Evolutionary conservation across 805 yeast genomes (phyloP), one percentile per base, ranked within the genome.

Genomic region (Nakazawaea ambrosiae): DNA sequence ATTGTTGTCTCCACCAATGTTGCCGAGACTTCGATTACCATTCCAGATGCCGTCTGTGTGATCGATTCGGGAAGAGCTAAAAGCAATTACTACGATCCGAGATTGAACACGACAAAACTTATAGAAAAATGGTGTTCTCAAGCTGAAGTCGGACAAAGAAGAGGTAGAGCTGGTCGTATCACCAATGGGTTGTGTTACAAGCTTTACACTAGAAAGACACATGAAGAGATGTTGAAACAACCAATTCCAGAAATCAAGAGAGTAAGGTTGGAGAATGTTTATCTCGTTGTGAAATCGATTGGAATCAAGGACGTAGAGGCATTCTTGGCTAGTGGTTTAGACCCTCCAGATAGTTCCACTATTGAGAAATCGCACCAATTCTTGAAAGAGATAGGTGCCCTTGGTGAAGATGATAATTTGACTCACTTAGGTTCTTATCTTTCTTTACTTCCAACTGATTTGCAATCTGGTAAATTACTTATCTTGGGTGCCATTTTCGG

Each of bases 141-240:
- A 45, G 97, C 97, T 0, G 96, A 94, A 50, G 80, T 80, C 17
- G 73, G 77, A 17, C 98, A 90, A 58, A 73, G 98, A 61, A 69
- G 96, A 56, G 98, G 98, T 55, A 83, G 98, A 65, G 90, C 97
- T n/a, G 98, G 98, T 45, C 89, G 98, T 73, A 87, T 90, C 10
- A 73, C 79, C 25, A 67, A 67, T 19, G 98, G 98, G 40, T 63
- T 66, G 11, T 88, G 97, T 45, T 90, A 77, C 58, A 88, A 84
- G 52, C 53, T 90, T 33, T 90, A 74, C 57, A 81, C 96, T 1
- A 61, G 63, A 37, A 73, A 73, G 2, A 71, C 85, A 0, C 75
- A 75, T 49, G 55, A 56, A 1, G 54, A 57, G 17, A 82, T 88
- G 90, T 60, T 70, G 12, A 64, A 70, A 2, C 80, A 81, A 46